Conservation (phyloP, 352 stramenopile genomes). For the Phytophthora crassamura region DNA sequence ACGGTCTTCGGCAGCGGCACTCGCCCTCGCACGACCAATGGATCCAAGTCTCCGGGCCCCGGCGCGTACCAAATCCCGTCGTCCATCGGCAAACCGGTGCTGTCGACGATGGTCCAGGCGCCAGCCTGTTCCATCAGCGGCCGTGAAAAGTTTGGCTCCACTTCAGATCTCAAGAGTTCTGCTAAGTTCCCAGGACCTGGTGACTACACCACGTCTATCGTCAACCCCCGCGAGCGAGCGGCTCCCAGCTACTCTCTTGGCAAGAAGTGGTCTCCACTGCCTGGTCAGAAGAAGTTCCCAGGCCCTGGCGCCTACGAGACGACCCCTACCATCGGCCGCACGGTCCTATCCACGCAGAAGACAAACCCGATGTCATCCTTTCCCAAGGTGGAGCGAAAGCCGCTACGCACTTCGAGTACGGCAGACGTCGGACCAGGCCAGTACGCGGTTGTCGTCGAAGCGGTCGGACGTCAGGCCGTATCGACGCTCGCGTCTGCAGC, state of each 20-base stretch:
- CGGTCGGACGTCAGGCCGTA: conserved; percentile 70
- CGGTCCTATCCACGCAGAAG: conserved; percentile 78
- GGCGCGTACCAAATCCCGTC: conserved; percentile 75
- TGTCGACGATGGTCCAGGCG: conserved; percentile 66
- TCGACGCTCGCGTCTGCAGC: conserved; percentile 67
- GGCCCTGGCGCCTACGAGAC: conserved; percentile 72
- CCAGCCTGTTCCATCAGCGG: conserved; percentile 74
- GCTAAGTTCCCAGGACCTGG: conserved; percentile 65
- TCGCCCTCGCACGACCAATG: conserved; percentile 53
- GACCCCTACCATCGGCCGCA: conserved; percentile 61
- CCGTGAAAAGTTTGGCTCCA: conserved; percentile 83
- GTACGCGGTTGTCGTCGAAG: conserved; percentile 71
- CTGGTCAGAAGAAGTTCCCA: conserved; percentile 59
- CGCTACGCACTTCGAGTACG: conserved; percentile 48
- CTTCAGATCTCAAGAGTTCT: conserved; percentile 50
- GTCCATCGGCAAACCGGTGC: conserved; percentile 71
- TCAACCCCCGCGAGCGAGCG: conserved; percentile 71
- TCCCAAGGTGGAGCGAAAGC: conserved; percentile 75
- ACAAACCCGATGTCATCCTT: conserved; percentile 65
- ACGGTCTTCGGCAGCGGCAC: conserved; percentile 74
- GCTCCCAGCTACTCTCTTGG: conserved; percentile 78
- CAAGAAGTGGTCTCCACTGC: conserved; percentile 67
- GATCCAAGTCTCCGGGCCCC: conserved; percentile 66
- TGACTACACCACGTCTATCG: conserved; percentile 67
- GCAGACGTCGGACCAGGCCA: conserved; percentile 74